phyloP scores from a whole-genome alignment of 176 grass and related monocot species.

The Carex littledalei region DNA sequence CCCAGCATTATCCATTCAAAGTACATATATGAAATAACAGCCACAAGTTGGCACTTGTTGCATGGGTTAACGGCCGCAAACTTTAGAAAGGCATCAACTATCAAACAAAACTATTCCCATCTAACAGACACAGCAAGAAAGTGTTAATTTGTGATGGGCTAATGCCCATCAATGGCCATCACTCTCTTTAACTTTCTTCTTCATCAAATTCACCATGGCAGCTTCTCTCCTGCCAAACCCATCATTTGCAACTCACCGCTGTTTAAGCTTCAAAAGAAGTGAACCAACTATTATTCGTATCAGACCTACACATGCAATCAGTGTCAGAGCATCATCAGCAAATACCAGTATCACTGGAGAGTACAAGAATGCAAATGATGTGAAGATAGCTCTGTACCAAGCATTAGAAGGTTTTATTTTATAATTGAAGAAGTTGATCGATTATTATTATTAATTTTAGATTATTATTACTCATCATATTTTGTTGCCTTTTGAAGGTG shows the following conservation, averaged over 20 bases:
- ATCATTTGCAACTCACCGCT: neutral
- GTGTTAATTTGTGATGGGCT: neutral
- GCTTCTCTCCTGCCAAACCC: constrained; percentile 4
- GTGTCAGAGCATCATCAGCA: constrained; percentile 23
- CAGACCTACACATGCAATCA: neutral
- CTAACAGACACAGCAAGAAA: neutral
- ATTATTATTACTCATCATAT: neutral
- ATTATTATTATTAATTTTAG: neutral
- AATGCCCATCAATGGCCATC: neutral
- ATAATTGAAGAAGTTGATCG: neutral
- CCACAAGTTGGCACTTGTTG: neutral
- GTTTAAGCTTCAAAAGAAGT: neutral
- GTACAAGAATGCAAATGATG: constrained; percentile 19
- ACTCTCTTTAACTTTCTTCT: neutral
- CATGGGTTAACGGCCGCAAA: neutral
- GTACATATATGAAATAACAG: neutral
- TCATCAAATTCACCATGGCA: neutral
- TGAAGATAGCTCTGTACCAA: constrained; percentile 40
- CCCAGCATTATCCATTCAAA: neutral
- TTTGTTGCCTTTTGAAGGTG: constrained; percentile 19
- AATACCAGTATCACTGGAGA: constrained; percentile 7
- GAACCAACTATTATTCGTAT: neutral
- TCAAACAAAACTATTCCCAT: neutral
- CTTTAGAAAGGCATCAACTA: neutral
- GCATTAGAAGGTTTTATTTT: constrained; percentile 35